A percentile compares a stretch with the other conserved stretches of the same genome.
Evolutionary conservation across 1,139 yeast species (phyloP).

Genomic region (Scheffersomyces stambukii): DNA sequence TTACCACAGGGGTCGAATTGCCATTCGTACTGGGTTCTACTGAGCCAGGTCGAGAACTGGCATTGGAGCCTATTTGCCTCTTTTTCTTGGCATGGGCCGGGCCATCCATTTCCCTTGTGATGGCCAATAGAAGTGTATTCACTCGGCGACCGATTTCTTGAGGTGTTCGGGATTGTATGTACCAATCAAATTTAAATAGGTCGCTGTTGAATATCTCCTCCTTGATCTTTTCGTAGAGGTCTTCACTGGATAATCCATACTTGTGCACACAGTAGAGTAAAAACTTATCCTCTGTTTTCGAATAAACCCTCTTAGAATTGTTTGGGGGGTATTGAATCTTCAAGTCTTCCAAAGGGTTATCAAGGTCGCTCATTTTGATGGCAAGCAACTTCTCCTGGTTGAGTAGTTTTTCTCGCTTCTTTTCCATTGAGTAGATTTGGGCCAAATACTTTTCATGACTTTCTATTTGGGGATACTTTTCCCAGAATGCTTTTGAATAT

Average conservation of each 20-base stretch:
- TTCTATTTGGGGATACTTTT: slow-evolving; percentile 63
- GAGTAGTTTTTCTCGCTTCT: slow-evolving; percentile 59
- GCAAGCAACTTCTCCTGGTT: slow-evolving; percentile 66
- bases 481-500: slow-evolving; percentile 76
- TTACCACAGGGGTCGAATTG: slow-evolving; percentile 2
- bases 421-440: slow-evolving; percentile 89
- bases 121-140: slow-evolving; percentile 70
- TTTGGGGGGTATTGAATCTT: slow-evolving; percentile 85
- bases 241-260: slow-evolving; percentile 69
- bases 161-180: slow-evolving; percentile 76
- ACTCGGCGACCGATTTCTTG: slow-evolving; percentile 82
- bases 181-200: slow-evolving; percentile 86
- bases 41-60: slow-evolving; percentile 32
- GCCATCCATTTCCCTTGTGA: slow-evolving; percentile 77
- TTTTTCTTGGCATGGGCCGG: slow-evolving; percentile 45
- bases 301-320: slow-evolving; percentile 80
- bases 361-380: slow-evolving; percentile 56
- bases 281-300: slow-evolving; percentile 84
- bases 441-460: slow-evolving; percentile 81
- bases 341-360: slow-evolving; percentile 74
- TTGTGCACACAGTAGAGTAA: slow-evolving; percentile 68
- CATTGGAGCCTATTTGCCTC: slow-evolving; percentile 19
- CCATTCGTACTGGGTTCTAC: slow-evolving; percentile 24
- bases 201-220: slow-evolving; percentile 72
- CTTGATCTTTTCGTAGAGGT: slow-evolving; percentile 70